Conservation (phyloP, 2,329 filamentous ascomycete genomes). For the Tolypocladium endophyticum region DNA sequence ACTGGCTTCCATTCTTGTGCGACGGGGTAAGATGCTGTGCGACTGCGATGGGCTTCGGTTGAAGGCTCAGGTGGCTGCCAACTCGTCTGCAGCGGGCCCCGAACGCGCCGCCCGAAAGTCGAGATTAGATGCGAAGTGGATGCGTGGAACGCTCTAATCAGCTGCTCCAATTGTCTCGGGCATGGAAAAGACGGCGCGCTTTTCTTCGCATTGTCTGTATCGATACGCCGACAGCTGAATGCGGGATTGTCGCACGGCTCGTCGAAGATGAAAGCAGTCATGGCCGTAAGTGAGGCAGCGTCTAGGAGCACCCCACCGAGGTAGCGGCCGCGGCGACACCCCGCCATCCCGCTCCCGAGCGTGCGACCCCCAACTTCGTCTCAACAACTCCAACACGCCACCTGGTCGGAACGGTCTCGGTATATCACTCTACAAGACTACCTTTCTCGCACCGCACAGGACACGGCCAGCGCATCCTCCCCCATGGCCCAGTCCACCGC, state of each 20-base stretch:
- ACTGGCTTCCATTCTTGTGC: no score
- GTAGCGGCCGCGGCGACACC: neutral
- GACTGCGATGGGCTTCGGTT: neutral
- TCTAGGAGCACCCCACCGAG: neutral
- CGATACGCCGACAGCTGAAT: no score
- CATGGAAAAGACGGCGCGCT: neutral
- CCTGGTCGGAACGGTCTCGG: neutral
- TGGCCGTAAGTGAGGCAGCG: neutral
- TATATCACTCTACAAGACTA: neutral
- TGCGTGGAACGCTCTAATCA: neutral
- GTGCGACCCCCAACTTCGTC: neutral
- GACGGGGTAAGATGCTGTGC: neutral
- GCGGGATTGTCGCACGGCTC: neutral
- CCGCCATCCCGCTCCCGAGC: neutral
- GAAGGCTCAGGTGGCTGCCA: neutral
- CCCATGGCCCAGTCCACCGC: slow-evolving; percentile 51
- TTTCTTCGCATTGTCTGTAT: neutral
- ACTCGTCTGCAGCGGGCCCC: no score
- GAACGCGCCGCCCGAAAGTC: neutral
- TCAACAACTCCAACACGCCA: neutral
- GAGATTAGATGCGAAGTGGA: neutral
- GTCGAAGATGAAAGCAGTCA: neutral
- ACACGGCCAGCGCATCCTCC: neutral
- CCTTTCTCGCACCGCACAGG: neutral
- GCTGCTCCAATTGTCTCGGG: neutral